phyloP scores from a whole-genome alignment of 2,329 filamentous ascomycete species.

The Trematosphaeria pertusa region DNA sequence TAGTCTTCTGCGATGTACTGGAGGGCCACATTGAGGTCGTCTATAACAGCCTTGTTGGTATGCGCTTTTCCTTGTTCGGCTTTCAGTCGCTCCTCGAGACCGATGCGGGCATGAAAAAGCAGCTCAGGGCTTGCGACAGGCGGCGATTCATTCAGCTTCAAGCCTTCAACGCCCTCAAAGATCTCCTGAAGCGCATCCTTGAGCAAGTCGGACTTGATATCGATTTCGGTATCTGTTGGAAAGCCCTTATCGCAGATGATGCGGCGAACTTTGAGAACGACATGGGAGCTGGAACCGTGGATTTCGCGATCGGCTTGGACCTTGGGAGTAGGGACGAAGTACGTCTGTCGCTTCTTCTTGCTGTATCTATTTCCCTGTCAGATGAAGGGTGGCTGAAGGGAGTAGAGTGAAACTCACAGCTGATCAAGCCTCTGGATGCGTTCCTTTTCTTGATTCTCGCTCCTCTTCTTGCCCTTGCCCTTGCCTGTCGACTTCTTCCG shows the following conservation, averaged over 20 bases:
- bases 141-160: slow-evolving; percentile 16
- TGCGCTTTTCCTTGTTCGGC: slow-evolving; percentile 11
- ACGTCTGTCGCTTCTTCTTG: slow-evolving; percentile 18
- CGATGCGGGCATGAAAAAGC: slow-evolving; percentile 16
- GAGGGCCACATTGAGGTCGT: slow-evolving; percentile 16
- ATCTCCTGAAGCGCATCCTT: slow-evolving; percentile 15
- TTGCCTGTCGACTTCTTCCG: too few relatives aligned
- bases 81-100: slow-evolving; percentile 12
- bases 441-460: too few relatives aligned
- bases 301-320: slow-evolving; percentile 1
- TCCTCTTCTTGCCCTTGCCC: too few relatives aligned
- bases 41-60: slow-evolving; percentile 13
- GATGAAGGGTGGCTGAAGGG: too few relatives aligned
- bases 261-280: slow-evolving; percentile 20
- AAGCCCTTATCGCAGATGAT: slow-evolving; percentile 18
- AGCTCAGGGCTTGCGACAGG: slow-evolving; percentile 19
- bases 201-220: slow-evolving; percentile 18
- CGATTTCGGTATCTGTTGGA: slow-evolving; percentile 14
- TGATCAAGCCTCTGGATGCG: too few relatives aligned
- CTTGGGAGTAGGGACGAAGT: slow-evolving; percentile 17
- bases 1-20: slow-evolving; percentile 21
- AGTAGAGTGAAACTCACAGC: too few relatives aligned
- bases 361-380: too few relatives aligned
- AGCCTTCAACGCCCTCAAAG: slow-evolving; percentile 15
- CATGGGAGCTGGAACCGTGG: too few relatives aligned